Percentiles rank a stretch among this genome's conserved stretches.
phyloP scores from a whole-genome alignment of 306 rosid species.

The Sphenostylis stenocarpa region DNA sequence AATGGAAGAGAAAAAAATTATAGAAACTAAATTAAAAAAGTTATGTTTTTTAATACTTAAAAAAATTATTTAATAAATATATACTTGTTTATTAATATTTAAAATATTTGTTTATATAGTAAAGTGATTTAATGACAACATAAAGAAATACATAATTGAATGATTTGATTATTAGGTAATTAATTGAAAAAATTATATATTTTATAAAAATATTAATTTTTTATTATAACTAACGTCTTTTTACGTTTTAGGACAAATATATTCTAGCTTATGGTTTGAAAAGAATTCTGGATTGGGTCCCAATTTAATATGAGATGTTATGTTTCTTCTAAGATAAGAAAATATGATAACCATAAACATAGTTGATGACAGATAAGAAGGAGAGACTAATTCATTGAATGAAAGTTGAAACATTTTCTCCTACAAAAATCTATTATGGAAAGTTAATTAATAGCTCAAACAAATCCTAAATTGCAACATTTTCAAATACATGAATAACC shows the following conservation, averaged over 20 bases:
- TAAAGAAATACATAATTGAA: neutral
- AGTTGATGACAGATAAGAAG: neutral
- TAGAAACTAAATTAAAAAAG: too few relatives aligned
- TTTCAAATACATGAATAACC: neutral
- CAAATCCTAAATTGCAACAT: neutral
- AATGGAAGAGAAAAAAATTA: too few relatives aligned
- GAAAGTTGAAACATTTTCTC: neutral
- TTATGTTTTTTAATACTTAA: too few relatives aligned
- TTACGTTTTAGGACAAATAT: too few relatives aligned
- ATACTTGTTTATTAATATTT: too few relatives aligned
- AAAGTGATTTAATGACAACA: too few relatives aligned
- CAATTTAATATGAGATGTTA: too few relatives aligned
- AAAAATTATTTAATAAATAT: too few relatives aligned
- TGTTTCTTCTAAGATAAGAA: neutral
- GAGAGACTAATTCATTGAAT: neutral
- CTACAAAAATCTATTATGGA: neutral
- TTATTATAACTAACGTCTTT: neutral
- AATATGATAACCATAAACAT: neutral
- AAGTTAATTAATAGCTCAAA: constrained; percentile 11
- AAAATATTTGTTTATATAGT: too few relatives aligned
- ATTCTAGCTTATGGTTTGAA: too few relatives aligned
- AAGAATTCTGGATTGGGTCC: too few relatives aligned
- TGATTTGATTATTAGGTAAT: neutral
- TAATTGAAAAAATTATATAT: neutral
- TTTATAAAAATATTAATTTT: neutral